A percentile compares a stretch with the other conserved stretches of the same genome.
phyloP scores from a whole-genome alignment of 139 green algal species.

The Chlorella sp. region DNA sequence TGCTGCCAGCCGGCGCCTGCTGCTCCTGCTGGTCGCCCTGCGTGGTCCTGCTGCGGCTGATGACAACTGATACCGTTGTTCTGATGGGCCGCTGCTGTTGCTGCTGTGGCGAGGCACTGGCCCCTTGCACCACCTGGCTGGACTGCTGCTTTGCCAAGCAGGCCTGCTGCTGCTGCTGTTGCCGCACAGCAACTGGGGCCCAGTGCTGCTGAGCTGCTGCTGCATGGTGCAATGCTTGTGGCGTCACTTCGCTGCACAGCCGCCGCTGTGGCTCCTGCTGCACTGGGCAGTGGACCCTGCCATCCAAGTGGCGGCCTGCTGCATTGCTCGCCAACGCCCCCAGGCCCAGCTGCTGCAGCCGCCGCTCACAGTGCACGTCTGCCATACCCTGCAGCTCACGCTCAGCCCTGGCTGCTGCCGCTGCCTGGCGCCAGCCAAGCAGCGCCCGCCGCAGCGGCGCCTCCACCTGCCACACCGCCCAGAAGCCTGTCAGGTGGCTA shows the following conservation, averaged over 20 bases:
- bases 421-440: constrained; percentile 1
- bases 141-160: neutral
- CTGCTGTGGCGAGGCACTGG: neutral
- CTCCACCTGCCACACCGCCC: constrained; percentile 34
- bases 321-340: neutral
- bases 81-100: neutral
- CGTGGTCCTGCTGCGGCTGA: constrained; percentile 1
- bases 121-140: neutral
- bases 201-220: neutral
- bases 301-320: neutral
- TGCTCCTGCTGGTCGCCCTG: neutral
- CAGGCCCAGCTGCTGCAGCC: neutral
- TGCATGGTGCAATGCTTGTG: neutral
- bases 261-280: neutral
- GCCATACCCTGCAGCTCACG: neutral
- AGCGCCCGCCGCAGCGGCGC: constrained; percentile 6
- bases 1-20: neutral
- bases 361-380: constrained; percentile 8
- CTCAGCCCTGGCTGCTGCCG: neutral
- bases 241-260: too few species aligned
- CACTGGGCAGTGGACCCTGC: too few species aligned
- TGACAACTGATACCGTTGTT: neutral
- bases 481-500: constrained; percentile 13
- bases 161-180: neutral
- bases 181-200: neutral